Evolutionary conservation across 1,284 basidiomycete species (phyloP), one percentile per base, ranked within the genome.

Genomic region (Xerocomus amazonicus): DNA sequence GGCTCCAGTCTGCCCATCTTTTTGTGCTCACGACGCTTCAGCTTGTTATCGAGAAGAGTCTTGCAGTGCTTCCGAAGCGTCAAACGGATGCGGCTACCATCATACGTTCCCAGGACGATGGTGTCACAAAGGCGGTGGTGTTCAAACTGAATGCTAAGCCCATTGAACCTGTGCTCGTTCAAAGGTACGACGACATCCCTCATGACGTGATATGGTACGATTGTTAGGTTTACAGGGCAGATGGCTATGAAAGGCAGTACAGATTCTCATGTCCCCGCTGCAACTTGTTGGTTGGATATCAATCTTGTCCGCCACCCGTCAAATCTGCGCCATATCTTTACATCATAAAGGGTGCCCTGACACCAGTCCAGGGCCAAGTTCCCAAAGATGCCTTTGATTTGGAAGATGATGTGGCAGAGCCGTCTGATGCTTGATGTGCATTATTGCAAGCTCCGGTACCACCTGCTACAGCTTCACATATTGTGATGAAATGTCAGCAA

Each of bases 31-130:
- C 26, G 7, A 45, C 51, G 42, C 51, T 49, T 36, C 59, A 91
- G 88, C 84, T 91, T 55, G 89, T 91, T 26, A 86, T 90, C 64
- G 89, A 91, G 69, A 87, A 83, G 67, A 79, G 73, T 48, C 73
- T 91, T 34, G 73, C 78, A 54, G 74, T 78, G 41, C 76, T 90
- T 38, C 88, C 89, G 9, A 76, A 78, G 54, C 81, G 88, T 53
- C 77, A 77, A 60, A 87, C 87, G 49, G 89, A 91, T 67, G 80
- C 77, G 47, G 80, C 89, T 14, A 80, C 80, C 44, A 80, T 91
- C 48, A 72, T 91, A 54, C 82, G 85, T 48, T 79, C 80, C 28
- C 80, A 84, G 64, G 84, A 87, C 58, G 74, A 62, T 32, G 74
- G 75, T 37, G 61, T 60, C 17, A 76, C 67, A 33, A 81, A 83